Base-by-base conservation (phyloP, 129 eudicot genomes). In the Centrapalus pauciflorus region DNA sequence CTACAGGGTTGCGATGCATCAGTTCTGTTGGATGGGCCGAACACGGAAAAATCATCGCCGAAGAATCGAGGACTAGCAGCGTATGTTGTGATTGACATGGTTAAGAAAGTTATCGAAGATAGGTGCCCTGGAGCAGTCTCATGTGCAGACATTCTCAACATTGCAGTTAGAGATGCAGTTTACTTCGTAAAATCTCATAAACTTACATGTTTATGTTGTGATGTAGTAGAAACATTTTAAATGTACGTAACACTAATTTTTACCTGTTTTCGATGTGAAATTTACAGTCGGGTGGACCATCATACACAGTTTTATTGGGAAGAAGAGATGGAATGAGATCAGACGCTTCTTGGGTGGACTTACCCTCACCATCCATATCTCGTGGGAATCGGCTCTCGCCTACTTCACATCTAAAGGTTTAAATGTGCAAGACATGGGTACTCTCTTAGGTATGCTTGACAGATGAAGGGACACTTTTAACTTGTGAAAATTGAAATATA, bases 1-100 rank as follows among this genome's bases (percentile, higher is more conserved):
- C n/a, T 27, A 38, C 30, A 92, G 98, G 98, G 98, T 0, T 92
- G 98, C 20, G 98, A 92, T 60, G 98, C 80, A 28, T 92, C 98
- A 43, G 77, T 92, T 63, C 83, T 92, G 19, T 79, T 92, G 61
- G 95, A 85, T 26, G 96, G 95, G 29, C 69, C 74, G 3, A 21
- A 70, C 43, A 65, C 96, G 0, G 98, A 92, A 73, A 92, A 84
- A 67, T 67, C 27, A 19, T 84, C 98, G 40, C 68, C 82, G 2
- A 84, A 83, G 61, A 92, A 83, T 29, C 62, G 78, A n/a, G 84
- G 86, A 24, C 69, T 88, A 0, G 95, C 56, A 28, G 90, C 65
- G n/a, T 92, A 74, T 32, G 66, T 16, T 5, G 35, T 91, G 7
- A 85, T 88, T 7, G 95, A 88, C 78, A 79, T 49, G 61, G 80